Percentiles rank a stretch among this genome's conserved stretches.
phyloP scores from a whole-genome alignment of 805 yeast species.

The Suhomyces xylopsoci region DNA sequence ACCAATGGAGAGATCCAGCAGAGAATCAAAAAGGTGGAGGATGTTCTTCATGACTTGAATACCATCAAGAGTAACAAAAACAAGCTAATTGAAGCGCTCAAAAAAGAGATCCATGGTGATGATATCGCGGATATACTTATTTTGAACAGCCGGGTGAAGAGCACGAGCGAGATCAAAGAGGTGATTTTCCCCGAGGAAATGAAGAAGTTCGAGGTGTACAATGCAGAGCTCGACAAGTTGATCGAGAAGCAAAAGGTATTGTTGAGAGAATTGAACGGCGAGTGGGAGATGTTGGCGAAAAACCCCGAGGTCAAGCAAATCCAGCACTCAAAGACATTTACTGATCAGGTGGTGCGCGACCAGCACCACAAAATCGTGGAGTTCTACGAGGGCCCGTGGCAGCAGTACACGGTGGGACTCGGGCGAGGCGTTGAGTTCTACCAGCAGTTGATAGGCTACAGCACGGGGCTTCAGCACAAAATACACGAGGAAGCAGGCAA shows the following conservation, averaged over 20 bases:
- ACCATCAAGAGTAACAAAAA: conserved; percentile 62
- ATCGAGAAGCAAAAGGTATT: conserved; percentile 60
- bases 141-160: conserved; percentile 53
- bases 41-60: conserved; percentile 58
- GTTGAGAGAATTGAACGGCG: conserved; percentile 28
- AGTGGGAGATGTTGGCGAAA: conserved; percentile 28
- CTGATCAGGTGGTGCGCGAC: conserved; percentile 28
- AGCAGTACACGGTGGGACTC: conserved; percentile 54
- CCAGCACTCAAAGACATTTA: conserved; percentile 43
- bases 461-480: background rate
- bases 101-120: conserved; percentile 69
- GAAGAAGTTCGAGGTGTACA: conserved; percentile 69
- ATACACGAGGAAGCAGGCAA: background rate
- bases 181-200: conserved; percentile 66
- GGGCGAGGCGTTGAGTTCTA: conserved; percentile 66
- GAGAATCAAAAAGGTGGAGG: conserved; percentile 51
- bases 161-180: conserved; percentile 55
- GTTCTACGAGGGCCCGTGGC: conserved; percentile 55
- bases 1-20: conserved; percentile 24
- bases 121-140: conserved; percentile 79
- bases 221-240: conserved; percentile 63
- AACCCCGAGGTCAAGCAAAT: conserved; percentile 36
- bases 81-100: conserved; percentile 60
- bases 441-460: conserved; percentile 40
- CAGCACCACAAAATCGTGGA: conserved; percentile 35